phyloP scores from a whole-genome alignment of 1,139 yeast species.

The Chernovozyma sophiae-reginae region DNA sequence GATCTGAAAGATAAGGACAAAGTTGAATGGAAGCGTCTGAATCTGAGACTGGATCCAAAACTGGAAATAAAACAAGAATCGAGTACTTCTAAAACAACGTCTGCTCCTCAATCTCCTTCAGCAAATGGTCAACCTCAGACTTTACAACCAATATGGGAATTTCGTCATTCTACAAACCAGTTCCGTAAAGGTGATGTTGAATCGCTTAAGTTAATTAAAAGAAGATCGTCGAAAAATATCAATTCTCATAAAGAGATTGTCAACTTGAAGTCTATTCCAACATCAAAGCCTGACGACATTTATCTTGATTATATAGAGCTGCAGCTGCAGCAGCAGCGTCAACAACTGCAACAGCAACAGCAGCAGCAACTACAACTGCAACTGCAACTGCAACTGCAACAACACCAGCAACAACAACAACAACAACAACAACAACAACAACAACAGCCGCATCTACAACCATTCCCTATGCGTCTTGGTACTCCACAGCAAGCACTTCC shows the following conservation, averaged over 20 bases:
- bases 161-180: constrained; percentile 61
- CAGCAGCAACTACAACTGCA: constrained; percentile 1
- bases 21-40: not conserved
- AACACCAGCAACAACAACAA: constrained; percentile 9
- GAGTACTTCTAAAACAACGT: not conserved
- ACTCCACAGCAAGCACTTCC: constrained; percentile 11
- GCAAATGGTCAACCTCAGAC: constrained; percentile 5
- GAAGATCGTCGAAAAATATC: constrained; percentile 58
- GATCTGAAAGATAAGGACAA: constrained; percentile 11
- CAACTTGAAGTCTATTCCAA: constrained; percentile 30
- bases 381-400: constrained; percentile 6
- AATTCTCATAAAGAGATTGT: constrained; percentile 40
- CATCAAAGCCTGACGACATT: constrained; percentile 18
- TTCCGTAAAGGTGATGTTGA: constrained; percentile 64
- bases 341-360: constrained; percentile 10
- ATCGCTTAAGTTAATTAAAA: constrained; percentile 53
- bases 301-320: constrained; percentile 10
- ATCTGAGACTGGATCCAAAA: not conserved
- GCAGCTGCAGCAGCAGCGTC: constrained; percentile 8
- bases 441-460: constrained; percentile 1
- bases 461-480: constrained; percentile 5
- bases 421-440: constrained; percentile 9
- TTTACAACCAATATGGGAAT: constrained; percentile 54
- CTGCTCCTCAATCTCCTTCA: not conserved
- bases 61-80: not conserved